Base-by-base conservation (phyloP, 371 early-diverging fungal genomes). In the Synchytrium microbalum region DNA sequence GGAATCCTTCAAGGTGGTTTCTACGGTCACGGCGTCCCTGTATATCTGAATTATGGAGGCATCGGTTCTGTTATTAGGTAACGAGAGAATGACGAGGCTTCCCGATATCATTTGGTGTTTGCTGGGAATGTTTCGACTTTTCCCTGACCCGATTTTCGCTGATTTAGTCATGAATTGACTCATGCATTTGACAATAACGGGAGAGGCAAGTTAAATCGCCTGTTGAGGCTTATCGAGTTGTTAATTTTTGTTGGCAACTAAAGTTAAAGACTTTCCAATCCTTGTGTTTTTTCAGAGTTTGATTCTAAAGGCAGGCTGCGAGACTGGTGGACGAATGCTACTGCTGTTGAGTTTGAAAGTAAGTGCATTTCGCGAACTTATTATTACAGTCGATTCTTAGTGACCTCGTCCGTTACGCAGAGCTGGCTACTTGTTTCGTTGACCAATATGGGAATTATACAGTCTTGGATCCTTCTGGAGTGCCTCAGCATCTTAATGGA, bases 301-400 rank as follows among this genome's bases (percentile, higher is more conserved):
- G 82, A 88, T 63, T 66, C 38, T 1, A 19, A 65, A 2, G 81
- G 81, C 31, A 60, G 61, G 5, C 59, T 74, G 54, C 24, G 38
- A 2, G 75, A 82, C 61, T 90, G 91, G 91, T 89, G 88, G 88
- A 76, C 83, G 1, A 73, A 81, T 1, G 56, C 60, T 10, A 81
- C 86, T 0, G 60, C 68, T 1, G 55, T 52, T n/a, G 70, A 75
- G 23, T 90, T 86, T 65, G 70, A 79, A 13, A 38, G 46, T 38
- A 19, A 5, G 46, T 38, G 10, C n/a, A n/a, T n/a, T n/a, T n/a
- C n/a, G n/a, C n/a, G n/a, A n/a, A n/a, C n/a, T n/a, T n/a, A n/a
- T n/a, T n/a, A n/a, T n/a, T n/a, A n/a, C n/a, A n/a, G n/a, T n/a
- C 87, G 88, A 76, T 83, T 1, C 72, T 79, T 2, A 55, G 60